phyloP scores from a whole-genome alignment of 2,329 filamentous ascomycete genomes.

The Teratosphaeria pseudoeucalypti region DNA sequence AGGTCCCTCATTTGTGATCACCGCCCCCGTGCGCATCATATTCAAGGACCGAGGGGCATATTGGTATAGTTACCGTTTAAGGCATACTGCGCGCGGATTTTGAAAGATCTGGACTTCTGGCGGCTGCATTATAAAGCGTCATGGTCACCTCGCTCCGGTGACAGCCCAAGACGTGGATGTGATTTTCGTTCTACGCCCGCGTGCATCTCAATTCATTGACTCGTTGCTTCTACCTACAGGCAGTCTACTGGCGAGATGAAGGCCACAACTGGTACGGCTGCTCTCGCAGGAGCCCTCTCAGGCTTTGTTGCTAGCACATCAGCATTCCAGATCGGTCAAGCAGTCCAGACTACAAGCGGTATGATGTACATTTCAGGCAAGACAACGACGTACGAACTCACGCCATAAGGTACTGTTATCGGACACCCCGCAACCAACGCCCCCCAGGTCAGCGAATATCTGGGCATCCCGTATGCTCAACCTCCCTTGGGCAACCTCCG shows the following conservation, averaged over 20 bases:
- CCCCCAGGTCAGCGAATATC: constrained; percentile 23
- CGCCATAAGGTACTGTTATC: neutral
- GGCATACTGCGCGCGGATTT: neutral
- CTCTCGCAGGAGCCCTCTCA: neutral
- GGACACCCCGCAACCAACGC: neutral
- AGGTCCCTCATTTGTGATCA: neutral
- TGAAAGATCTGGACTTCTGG: neutral
- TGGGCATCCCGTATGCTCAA: constrained; percentile 36
- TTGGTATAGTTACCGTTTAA: neutral
- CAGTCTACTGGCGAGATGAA: neutral
- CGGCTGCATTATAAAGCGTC: neutral
- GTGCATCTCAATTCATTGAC: neutral
- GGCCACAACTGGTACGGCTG: neutral
- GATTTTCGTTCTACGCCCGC: neutral
- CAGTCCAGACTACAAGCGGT: neutral
- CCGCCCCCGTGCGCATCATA: neutral
- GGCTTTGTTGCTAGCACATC: neutral
- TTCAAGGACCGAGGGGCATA: neutral
- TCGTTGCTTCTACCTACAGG: neutral
- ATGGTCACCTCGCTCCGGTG: neutral
- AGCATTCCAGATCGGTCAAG: neutral
- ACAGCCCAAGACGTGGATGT: neutral
- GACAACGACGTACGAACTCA: neutral
- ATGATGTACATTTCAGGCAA: neutral
- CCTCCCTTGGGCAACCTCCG: constrained; percentile 41